Percentiles rank a stretch among this genome's conserved stretches.
phyloP scores from a whole-genome alignment of 2,329 filamentous ascomycete genomes.

The Exophiala phaeomuriformis region DNA sequence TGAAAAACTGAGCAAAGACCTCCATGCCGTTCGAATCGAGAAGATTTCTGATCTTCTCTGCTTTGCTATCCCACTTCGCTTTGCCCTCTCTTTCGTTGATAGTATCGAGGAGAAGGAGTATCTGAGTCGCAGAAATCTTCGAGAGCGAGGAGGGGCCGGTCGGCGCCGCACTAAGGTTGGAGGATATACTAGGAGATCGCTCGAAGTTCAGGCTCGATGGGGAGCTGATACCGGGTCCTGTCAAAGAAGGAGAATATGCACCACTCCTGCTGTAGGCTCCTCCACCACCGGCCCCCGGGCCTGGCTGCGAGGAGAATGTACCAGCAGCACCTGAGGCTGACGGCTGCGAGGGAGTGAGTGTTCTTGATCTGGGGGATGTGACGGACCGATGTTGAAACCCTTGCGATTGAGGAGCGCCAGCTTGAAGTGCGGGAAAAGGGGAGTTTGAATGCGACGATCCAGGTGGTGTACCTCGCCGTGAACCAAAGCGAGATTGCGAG shows the following conservation, averaged over 20 bases:
- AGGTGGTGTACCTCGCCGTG: constrained; percentile 15
- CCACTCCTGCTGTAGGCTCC: constrained; percentile 49
- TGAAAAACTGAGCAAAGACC: constrained; percentile 92
- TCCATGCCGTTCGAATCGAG: constrained; percentile 99
- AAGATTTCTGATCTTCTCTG: constrained; percentile 86
- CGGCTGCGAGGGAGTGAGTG: constrained; percentile 48
- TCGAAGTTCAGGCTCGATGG: constrained; percentile 37
- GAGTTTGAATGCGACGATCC: constrained; percentile 34
- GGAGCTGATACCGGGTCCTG: constrained; percentile 48
- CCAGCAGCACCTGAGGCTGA: constrained; percentile 50
- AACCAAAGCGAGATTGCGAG: constrained; percentile 12
- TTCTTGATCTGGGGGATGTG: constrained; percentile 50
- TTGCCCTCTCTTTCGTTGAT: constrained; percentile 91
- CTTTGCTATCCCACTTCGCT: constrained; percentile 85
- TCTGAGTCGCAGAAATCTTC: constrained; percentile 91
- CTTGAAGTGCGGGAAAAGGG: constrained; percentile 47
- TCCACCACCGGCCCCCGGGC: constrained; percentile 46
- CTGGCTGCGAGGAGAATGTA: constrained; percentile 39
- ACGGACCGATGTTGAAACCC: constrained; percentile 40
- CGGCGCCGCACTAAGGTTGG: constrained; percentile 36
- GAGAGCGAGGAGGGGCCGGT: constrained; percentile 59
- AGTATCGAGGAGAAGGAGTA: constrained; percentile 87
- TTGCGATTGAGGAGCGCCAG: constrained; percentile 46
- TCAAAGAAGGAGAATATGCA: constrained; percentile 52
- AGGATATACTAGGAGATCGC: constrained; percentile 15